Evolutionary conservation across 805 yeast species (phyloP).

Genomic region (Candida anglica): DNA sequence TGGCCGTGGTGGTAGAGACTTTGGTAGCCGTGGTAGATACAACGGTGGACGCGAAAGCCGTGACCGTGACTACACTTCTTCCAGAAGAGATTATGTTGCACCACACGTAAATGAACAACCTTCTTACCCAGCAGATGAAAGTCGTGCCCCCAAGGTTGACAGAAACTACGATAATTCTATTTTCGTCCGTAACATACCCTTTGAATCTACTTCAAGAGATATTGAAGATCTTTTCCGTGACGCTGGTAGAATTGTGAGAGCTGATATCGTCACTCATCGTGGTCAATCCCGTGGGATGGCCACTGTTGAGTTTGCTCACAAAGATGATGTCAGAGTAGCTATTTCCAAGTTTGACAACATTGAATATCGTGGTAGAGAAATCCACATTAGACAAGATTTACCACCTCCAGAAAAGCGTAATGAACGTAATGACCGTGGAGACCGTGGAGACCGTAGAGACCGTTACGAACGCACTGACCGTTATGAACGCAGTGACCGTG

Average conservation of each 20-base stretch:
- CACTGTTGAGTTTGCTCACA: constrained; percentile 74
- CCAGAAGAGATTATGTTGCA: constrained; percentile 17
- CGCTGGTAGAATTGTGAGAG: constrained; percentile 56
- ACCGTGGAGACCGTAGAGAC: constrained; percentile 17
- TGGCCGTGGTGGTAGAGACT: constrained; percentile 10
- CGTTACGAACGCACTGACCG: too few species aligned
- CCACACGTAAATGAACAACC: constrained; percentile 16
- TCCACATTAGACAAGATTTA: constrained; percentile 87
- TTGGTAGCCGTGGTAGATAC: constrained; percentile 9
- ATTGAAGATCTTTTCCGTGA: constrained; percentile 56
- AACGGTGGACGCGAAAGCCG: constrained; percentile 16
- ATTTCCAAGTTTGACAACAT: constrained; percentile 66
- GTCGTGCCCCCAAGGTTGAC: constrained; percentile 29
- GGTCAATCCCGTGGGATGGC: constrained; percentile 90
- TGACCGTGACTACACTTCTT: constrained; percentile 9
- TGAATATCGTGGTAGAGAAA: constrained; percentile 65
- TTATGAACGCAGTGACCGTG: constrained; percentile 14
- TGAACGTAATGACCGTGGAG: constrained; percentile 11
- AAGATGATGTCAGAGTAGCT: constrained; percentile 67
- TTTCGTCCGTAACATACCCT: constrained; percentile 73
- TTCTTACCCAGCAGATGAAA: constrained; percentile 34
- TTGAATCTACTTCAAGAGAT: constrained; percentile 54
- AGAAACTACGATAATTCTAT: constrained; percentile 67
- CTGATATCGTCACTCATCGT: constrained; percentile 74
- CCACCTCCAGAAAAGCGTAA: constrained; percentile 62